These are phyloP conservation scores for Vicia villosa DNA, from an alignment of 306 rosid genomes.

Conservation along the genomic window DNA sequence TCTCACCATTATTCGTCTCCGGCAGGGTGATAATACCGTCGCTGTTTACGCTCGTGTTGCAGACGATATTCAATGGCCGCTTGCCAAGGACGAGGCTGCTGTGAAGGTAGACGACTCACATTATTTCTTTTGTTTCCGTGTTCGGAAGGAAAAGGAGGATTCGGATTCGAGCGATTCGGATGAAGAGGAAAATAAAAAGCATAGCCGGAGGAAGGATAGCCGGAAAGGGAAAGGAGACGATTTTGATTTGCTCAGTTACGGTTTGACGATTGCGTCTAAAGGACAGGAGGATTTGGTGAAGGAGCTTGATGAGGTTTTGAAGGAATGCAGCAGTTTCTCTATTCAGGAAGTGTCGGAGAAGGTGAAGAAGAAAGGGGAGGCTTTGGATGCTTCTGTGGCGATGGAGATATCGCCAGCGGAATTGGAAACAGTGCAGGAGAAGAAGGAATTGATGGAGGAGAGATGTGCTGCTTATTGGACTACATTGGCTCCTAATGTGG, in stretches of 20 bases:
- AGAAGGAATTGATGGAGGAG: constrained; percentile 70
- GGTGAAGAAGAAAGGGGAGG: constrained; percentile 65
- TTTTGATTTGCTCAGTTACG: constrained; percentile 57
- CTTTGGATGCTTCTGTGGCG: constrained; percentile 64
- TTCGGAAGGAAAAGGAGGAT: constrained; percentile 38
- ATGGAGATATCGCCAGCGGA: constrained; percentile 65
- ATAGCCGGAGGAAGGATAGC: not conserved
- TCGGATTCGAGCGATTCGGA: constrained; percentile 44
- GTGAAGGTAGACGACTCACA: constrained; percentile 86
- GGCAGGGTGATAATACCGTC: constrained; percentile 51
- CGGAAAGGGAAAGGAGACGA: constrained; percentile 18
- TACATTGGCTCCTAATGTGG: constrained; percentile 96
- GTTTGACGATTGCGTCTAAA: constrained; percentile 82
- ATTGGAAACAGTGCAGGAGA: constrained; percentile 55
- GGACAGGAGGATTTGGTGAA: constrained; percentile 68
- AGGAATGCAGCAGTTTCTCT: constrained; percentile 59
- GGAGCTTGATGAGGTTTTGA: constrained; percentile 65
- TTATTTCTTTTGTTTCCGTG: constrained; percentile 69
- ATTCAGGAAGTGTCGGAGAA: constrained; percentile 67
- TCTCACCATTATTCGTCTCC: constrained; percentile 51
- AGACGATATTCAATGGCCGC: constrained; percentile 82
- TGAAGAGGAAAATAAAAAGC: constrained; percentile 24
- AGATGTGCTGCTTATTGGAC: constrained; percentile 86
- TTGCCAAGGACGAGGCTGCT: constrained; percentile 66
- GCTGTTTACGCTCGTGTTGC: constrained; percentile 63